These are phyloP conservation scores for Telfairia occidentalis DNA, from an alignment of 331 rosid genomes.

Conservation along the genomic window DNA sequence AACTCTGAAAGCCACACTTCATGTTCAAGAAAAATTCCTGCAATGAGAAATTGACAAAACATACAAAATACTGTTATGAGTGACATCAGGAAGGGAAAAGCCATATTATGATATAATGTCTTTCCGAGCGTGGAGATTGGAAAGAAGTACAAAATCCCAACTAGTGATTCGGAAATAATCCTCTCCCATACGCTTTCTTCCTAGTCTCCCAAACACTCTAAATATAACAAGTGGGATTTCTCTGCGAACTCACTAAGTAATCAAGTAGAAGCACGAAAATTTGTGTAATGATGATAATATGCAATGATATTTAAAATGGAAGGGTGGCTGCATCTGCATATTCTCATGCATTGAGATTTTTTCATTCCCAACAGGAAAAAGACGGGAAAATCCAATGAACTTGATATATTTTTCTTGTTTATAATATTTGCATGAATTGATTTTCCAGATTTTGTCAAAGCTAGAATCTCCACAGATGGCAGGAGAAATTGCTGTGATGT, in stretches of 20 bases:
- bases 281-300: not conserved
- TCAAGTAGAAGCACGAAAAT: not conserved
- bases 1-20: not conserved
- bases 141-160: not conserved
- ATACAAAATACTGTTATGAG: not conserved
- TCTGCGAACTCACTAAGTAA: not conserved
- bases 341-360: not conserved
- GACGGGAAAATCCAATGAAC: not conserved
- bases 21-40: constrained; percentile 7
- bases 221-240: not conserved
- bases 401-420: not conserved
- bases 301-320: not conserved
- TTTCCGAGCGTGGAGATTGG: not conserved
- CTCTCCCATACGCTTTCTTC: not conserved
- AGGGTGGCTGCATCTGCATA: not conserved
- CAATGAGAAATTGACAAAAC: constrained; percentile 1
- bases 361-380: too few relatives aligned
- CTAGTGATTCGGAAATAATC: not conserved
- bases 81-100: not conserved
- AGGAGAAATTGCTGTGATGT: constrained; percentile 71
- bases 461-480: constrained; percentile 55
- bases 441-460: constrained; percentile 47
- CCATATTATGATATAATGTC: not conserved
- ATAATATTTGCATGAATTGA: constrained; percentile 14
- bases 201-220: not conserved